phyloP scores from a whole-genome alignment of 164 flowering plant species.

The Tinospora cordifolia region DNA sequence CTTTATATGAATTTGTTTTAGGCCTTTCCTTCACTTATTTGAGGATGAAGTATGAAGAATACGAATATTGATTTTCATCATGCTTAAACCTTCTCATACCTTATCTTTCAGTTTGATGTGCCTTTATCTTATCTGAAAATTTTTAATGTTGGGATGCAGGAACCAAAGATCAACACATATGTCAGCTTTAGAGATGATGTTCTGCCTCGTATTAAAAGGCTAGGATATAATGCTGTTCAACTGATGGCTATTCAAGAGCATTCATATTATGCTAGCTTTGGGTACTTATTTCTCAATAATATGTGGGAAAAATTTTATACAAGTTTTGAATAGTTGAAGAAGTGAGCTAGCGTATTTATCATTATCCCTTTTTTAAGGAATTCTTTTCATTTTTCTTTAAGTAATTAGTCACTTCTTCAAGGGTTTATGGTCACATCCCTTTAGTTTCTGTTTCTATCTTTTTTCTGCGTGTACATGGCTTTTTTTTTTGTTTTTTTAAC shows the following conservation, averaged over 20 bases:
- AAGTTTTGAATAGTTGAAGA: too few relatives aligned
- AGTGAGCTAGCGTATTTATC: background rate
- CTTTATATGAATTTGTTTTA: background rate
- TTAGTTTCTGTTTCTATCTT: too few relatives aligned
- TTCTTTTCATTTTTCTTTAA: too few relatives aligned
- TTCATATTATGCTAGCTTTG: constrained; percentile 98
- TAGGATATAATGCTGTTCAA: constrained; percentile 98
- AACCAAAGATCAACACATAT: constrained; percentile 82
- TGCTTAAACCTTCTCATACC: background rate
- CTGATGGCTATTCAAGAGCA: constrained; percentile 99
- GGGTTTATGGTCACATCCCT: too few relatives aligned
- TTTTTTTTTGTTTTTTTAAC: too few relatives aligned
- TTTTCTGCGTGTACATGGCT: too few relatives aligned
- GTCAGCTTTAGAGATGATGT: constrained; percentile 90
- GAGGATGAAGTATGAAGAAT: background rate
- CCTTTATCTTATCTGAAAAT: background rate
- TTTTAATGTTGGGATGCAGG: constrained; percentile 41
- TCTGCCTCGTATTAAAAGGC: constrained; percentile 92
- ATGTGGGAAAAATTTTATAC: background rate
- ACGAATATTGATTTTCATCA: background rate
- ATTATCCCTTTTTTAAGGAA: background rate
- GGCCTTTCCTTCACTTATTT: background rate
- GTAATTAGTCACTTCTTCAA: too few relatives aligned
- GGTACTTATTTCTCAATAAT: constrained; percentile 38
- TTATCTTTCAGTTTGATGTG: background rate